Evolutionary conservation across 306 rosid genomes (phyloP).

Genomic region (Dryas drummondii): DNA sequence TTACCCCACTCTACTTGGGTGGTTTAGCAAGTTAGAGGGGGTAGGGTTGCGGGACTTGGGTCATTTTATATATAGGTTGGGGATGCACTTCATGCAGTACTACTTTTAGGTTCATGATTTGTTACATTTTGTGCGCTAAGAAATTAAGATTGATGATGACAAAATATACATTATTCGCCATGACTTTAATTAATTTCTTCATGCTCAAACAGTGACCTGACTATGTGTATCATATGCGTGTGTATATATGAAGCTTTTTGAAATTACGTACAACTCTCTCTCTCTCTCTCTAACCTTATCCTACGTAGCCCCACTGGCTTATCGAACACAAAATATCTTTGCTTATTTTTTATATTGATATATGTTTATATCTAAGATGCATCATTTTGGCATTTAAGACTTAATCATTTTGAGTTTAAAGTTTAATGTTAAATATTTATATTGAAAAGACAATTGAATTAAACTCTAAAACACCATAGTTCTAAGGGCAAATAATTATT

Average conservation of each 20-base stretch:
- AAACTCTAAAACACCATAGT: too few relatives aligned
- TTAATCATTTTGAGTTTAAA: too few relatives aligned
- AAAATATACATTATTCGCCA: background rate
- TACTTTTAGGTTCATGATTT: background rate
- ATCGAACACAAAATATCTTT: background rate
- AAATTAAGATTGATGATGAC: background rate
- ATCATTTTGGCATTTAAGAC: too few relatives aligned
- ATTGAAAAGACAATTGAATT: too few relatives aligned
- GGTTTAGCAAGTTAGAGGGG: background rate
- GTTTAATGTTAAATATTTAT: too few relatives aligned
- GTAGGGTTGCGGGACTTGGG: slow-evolving; percentile 19
- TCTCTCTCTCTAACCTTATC: background rate
- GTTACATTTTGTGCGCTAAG: background rate
- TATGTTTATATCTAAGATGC: background rate
- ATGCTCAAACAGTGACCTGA: slow-evolving; percentile 3
- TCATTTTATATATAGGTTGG: background rate
- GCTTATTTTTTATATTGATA: background rate
- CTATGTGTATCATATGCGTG: background rate
- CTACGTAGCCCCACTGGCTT: background rate
- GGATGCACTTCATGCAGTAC: background rate
- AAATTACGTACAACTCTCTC: background rate
- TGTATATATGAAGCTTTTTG: background rate
- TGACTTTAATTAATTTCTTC: background rate
- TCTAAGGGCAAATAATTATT: too few relatives aligned
- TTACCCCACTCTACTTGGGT: slow-evolving; percentile 15